Base-by-base conservation (phyloP, 2,329 filamentous ascomycete genomes). In the Colletotrichum costaricense region DNA sequence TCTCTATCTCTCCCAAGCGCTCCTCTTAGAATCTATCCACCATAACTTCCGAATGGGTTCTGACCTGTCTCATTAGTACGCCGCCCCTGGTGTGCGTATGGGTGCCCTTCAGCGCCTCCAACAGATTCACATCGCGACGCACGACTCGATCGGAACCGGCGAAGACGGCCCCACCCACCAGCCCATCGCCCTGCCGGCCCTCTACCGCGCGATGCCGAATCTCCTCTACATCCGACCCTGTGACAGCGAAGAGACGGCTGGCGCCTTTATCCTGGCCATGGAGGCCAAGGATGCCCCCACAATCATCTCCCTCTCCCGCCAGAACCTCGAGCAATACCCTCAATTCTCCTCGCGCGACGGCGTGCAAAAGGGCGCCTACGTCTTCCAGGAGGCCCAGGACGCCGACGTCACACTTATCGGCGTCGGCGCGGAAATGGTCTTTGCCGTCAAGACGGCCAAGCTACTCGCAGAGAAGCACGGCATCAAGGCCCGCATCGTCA, bases 161-260 rank as follows among this genome's bases (percentile, higher is more conserved):
- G 87, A 92, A 75, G 87, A 92, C 74, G 90, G 90, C 0, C 90
- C 89, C 0, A 92, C 90, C 0, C 90, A 92, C 75, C 90, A 92
- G 78, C 90, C 90, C 2, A 87, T 92, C 35, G 90, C 86, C 46
- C 82, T 92, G 0, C 86, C 87, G 11, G 80, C 86, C 0, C 81
- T 92, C 2, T 92, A 89, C 78, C 87, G 90, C 5, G 87, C 89
- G 28, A 92, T 92, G 89, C 90, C 90, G 0, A 91, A 91, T 72
- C 74, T 92, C 0, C 80, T 88, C 1, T 91, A 91, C 78, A 89
- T 92, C 68, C 87, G 90, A 0, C 90, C 90, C 0, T 85, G 85
- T 59, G 90, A 92, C 74, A 86, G 84, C 59, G 89, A 92, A 76
- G 90, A 92, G 78, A 85, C 84, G 0, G 85, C 86, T 1, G 89